These are phyloP conservation scores for Lachnellula willkommii DNA, from an alignment of 2,329 filamentous ascomycete species.

Conservation along the genomic window DNA sequence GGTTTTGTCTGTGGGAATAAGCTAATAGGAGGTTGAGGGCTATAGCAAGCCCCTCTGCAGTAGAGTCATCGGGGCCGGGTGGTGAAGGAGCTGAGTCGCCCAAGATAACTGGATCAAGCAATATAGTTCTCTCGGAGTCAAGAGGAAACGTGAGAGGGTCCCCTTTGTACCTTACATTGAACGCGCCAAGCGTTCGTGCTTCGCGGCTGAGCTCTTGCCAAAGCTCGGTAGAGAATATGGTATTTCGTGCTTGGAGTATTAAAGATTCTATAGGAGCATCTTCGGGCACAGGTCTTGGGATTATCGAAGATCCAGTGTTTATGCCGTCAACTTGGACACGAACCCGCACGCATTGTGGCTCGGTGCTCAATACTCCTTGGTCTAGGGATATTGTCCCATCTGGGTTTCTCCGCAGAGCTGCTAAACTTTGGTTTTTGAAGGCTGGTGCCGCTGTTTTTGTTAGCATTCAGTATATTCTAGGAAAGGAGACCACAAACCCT, in stretches of 20 bases:
- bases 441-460: slow-evolving; percentile 45
- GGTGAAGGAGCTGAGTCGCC: slow-evolving; percentile 39
- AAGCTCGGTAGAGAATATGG: slow-evolving; percentile 76
- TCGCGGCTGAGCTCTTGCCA: slow-evolving; percentile 88
- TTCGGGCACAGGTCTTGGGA: slow-evolving; percentile 49
- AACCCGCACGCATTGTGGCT: slow-evolving; percentile 60
- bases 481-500: slow-evolving; percentile 36
- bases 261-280: slow-evolving; percentile 59
- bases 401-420: slow-evolving; percentile 67
- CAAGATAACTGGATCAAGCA: slow-evolving; percentile 62
- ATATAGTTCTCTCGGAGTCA: slow-evolving; percentile 49
- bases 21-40: slow-evolving; percentile 71
- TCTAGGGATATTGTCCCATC: slow-evolving; percentile 75
- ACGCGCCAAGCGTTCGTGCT: slow-evolving; percentile 64
- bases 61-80: slow-evolving; percentile 36
- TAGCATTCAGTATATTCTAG: slow-evolving; percentile 22
- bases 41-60: slow-evolving; percentile 62
- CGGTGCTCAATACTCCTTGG: slow-evolving; percentile 41
- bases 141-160: slow-evolving; percentile 52
- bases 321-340: slow-evolving; percentile 54
- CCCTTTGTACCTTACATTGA: slow-evolving; percentile 61
- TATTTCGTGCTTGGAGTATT: slow-evolving; percentile 71
- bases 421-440: slow-evolving; percentile 68
- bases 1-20: slow-evolving; percentile 72
- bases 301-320: slow-evolving; percentile 51